These are phyloP conservation scores for Melocanna baccifera DNA, from an alignment of 176 grass and related monocot genomes.

Conservation along the genomic window DNA sequence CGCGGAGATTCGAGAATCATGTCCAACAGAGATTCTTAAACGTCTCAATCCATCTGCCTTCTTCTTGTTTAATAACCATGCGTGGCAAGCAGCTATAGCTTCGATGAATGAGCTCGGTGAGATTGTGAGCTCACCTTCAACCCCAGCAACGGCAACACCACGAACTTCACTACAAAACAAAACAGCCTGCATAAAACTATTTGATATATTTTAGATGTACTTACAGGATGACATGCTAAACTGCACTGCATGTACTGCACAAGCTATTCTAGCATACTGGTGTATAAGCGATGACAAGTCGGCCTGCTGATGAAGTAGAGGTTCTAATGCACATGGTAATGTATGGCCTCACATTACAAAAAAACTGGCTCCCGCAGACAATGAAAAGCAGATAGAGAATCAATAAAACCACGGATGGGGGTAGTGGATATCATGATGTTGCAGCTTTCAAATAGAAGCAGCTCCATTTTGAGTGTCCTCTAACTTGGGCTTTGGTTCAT, in stretches of 20 bases:
- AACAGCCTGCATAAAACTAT: not conserved
- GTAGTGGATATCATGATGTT: not conserved
- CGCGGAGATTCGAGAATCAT: slow-evolving; percentile 95
- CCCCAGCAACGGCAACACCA: slow-evolving; percentile 92
- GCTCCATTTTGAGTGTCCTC: slow-evolving; percentile 48
- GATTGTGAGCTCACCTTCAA: slow-evolving; percentile 80
- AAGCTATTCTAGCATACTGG: not conserved
- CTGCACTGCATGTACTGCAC: not conserved
- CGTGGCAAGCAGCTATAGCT: slow-evolving; percentile 80
- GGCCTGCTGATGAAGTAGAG: not conserved
- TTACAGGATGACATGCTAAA: slow-evolving; percentile 13
- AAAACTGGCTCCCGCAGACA: not conserved
- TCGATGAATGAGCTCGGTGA: slow-evolving; percentile 72
- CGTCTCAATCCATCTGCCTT: slow-evolving; percentile 66
- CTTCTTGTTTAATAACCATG: slow-evolving; percentile 89
- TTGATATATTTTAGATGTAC: not conserved
- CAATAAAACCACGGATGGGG: not conserved
- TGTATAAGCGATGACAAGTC: not conserved
- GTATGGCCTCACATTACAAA: slow-evolving; percentile 5
- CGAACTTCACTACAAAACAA: slow-evolving; percentile 77
- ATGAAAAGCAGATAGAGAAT: not conserved
- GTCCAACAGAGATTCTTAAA: slow-evolving; percentile 81
- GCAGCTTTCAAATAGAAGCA: slow-evolving; percentile 18
- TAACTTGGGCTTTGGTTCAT: slow-evolving; percentile 29
- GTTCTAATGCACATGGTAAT: slow-evolving; percentile 5